Evolutionary conservation across 2,329 filamentous ascomycete species (phyloP).

Genomic region (Calycina herbarum): DNA sequence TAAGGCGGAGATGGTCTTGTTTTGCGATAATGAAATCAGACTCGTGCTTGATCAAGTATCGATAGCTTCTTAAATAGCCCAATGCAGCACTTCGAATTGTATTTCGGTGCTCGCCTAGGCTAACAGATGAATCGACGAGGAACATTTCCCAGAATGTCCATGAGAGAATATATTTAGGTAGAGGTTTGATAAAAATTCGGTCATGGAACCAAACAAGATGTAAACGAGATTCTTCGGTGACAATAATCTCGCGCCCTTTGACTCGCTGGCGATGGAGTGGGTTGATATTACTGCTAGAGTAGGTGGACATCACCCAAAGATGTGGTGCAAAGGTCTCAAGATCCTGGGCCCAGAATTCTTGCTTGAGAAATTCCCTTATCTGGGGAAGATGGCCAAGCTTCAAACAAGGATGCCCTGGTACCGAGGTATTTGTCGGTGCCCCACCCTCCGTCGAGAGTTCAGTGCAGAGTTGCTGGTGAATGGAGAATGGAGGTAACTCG

Average conservation of each 20-base stretch:
- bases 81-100: conserved; percentile 16
- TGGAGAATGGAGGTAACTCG: conserved; percentile 6
- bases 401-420: conserved; percentile 1
- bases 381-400: conserved; percentile 1
- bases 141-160: conserved; percentile 32
- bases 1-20: conserved; percentile 26
- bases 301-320: conserved; percentile 9
- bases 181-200: conserved; percentile 26
- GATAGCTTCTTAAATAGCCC: conserved; percentile 39
- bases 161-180: conserved; percentile 29
- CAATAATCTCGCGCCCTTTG: conserved; percentile 34
- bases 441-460: background rate
- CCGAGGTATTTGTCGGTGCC: background rate
- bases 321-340: conserved; percentile 5
- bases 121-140: conserved; percentile 15
- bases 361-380: conserved; percentile 1
- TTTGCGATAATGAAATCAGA: conserved; percentile 40
- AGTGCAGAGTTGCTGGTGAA: background rate
- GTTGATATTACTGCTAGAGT: background rate
- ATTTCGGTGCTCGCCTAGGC: background rate
- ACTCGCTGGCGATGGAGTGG: conserved; percentile 36
- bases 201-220: conserved; percentile 39
- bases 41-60: conserved; percentile 35
- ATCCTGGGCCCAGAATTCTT: conserved; percentile 2
- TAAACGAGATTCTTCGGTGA: conserved; percentile 38